Conservation (phyloP, 2,329 filamentous ascomycete genomes). For the Neoscytalidium dimidiatum region DNA sequence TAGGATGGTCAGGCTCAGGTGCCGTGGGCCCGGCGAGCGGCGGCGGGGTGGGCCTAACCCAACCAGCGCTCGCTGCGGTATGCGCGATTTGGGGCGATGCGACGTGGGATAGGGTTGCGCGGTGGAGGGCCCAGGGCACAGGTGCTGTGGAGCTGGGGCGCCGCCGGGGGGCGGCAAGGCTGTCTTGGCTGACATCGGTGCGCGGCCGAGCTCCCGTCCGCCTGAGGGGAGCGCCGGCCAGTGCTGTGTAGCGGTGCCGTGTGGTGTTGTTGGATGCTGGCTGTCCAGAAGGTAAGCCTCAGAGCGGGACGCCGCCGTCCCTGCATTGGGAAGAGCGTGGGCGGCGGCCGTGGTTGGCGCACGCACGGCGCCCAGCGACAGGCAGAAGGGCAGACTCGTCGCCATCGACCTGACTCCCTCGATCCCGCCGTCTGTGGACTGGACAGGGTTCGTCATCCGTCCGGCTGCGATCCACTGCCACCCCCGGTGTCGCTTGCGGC, state of each 20-base stretch:
- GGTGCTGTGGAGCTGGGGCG: background rate
- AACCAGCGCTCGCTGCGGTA: too few relatives aligned
- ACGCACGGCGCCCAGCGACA: background rate
- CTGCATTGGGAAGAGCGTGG: background rate
- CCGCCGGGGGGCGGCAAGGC: background rate
- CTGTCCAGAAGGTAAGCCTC: too few relatives aligned
- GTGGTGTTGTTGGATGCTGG: background rate
- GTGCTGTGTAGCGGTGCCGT: background rate
- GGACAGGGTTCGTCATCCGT: background rate
- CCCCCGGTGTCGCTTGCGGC: background rate
- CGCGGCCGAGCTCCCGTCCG: background rate
- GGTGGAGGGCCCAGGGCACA: background rate
- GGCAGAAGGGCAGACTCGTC: background rate
- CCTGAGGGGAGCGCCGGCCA: background rate
- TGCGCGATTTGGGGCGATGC: background rate
- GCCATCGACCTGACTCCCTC: background rate
- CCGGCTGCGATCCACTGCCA: background rate
- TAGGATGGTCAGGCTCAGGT: background rate
- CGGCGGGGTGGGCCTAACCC: constrained; percentile 9
- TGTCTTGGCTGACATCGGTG: constrained; percentile 10
- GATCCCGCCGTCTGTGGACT: background rate
- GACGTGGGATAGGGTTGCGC: constrained; percentile 13
- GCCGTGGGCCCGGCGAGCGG: constrained; percentile 1
- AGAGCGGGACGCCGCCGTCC: background rate
- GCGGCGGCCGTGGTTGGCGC: background rate